phyloP scores from a whole-genome alignment of 345 rosid genomes.

The Salix suchowensis region DNA sequence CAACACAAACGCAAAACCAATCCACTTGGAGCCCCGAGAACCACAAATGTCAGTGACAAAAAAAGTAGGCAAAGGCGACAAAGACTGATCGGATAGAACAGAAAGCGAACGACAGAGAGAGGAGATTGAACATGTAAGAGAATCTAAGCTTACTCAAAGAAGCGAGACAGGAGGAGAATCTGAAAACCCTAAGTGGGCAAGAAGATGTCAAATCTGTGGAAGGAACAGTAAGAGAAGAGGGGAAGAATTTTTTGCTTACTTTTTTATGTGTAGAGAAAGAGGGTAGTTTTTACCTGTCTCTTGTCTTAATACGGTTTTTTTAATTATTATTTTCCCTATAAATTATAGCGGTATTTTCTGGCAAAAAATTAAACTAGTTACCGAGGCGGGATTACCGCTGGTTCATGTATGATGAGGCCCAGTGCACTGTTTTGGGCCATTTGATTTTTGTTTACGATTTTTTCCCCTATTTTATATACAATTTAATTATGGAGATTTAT shows the following conservation, averaged over 20 bases:
- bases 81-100: background rate
- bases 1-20: background rate
- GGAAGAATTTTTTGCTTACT: conserved; percentile 22
- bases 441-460: background rate
- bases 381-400: background rate
- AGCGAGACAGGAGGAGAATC: background rate
- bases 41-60: conserved; percentile 8
- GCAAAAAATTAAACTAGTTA: background rate
- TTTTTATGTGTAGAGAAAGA: background rate
- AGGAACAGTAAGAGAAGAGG: conserved; percentile 13
- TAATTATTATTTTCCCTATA: background rate
- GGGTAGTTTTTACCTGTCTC: conserved; percentile 10
- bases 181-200: conserved; percentile 19
- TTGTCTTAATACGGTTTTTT: conserved; percentile 5
- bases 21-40: conserved; percentile 1
- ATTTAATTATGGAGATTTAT: no score
- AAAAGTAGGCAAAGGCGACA: background rate
- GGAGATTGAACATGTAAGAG: background rate
- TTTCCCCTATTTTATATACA: background rate
- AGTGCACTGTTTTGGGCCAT: background rate
- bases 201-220: conserved; percentile 25
- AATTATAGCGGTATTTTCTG: no score
- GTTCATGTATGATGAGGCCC: background rate
- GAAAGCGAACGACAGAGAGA: background rate
- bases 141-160: conserved; percentile 24